Percentiles rank a stretch among this genome's conserved stretches.
These are phyloP conservation scores for Vigna unguiculata DNA, from an alignment of 306 rosid genomes.

Conservation along the genomic window DNA sequence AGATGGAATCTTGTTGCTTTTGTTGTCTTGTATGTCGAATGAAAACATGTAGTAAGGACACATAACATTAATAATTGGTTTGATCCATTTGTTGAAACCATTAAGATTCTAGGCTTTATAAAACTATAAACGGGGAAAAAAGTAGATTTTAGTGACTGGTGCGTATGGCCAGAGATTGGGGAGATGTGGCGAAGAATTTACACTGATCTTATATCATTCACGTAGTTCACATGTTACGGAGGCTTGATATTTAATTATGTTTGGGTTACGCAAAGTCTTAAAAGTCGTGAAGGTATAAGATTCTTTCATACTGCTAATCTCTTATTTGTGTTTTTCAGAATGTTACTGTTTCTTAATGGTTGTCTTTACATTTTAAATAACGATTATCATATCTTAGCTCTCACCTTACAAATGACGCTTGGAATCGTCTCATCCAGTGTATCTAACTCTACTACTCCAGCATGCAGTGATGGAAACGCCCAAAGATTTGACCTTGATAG, in stretches of 20 bases:
- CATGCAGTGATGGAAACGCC: constrained; percentile 16
- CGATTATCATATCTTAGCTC: constrained; percentile 10
- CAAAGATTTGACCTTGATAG: neutral
- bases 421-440: constrained; percentile 12
- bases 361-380: constrained; percentile 8
- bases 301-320: constrained; percentile 43
- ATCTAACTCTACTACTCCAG: neutral
- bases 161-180: neutral
- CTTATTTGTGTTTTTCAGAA: constrained; percentile 3
- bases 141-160: constrained; percentile 17
- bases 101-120: constrained; percentile 7
- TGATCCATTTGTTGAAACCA: neutral
- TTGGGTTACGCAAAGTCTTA: constrained; percentile 10
- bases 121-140: constrained; percentile 7
- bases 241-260: constrained; percentile 1
- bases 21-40: constrained; percentile 33
- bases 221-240: constrained; percentile 31
- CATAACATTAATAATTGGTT: constrained; percentile 13
- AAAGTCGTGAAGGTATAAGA: constrained; percentile 45
- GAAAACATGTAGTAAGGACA: constrained; percentile 11
- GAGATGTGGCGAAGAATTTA: neutral
- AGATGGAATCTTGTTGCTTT: constrained; percentile 35
- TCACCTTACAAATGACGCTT: constrained; percentile 31
- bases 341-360: constrained; percentile 25
- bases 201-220: constrained; percentile 19